Evolutionary conservation across 768 basidiomycete species (phyloP).

Genomic region (Sutorius australiensis): DNA sequence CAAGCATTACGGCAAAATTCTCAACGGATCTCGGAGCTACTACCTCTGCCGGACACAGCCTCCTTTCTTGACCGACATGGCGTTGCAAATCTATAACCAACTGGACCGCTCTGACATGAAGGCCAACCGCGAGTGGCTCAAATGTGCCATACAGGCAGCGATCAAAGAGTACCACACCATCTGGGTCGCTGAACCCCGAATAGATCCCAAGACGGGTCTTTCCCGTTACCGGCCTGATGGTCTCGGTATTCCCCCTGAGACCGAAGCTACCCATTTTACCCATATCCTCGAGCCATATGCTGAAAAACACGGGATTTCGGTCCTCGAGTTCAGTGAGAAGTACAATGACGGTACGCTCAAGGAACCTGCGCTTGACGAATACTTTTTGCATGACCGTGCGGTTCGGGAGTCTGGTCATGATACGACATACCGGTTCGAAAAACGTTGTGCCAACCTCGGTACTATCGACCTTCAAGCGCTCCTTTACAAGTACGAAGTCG

Average conservation of each 20-base stretch:
- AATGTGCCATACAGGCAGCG: constrained; percentile 92
- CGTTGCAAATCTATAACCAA: constrained; percentile 95
- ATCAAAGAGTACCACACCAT: constrained; percentile 99
- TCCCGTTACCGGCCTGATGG: constrained; percentile 94
- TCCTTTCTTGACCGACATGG: constrained; percentile 98
- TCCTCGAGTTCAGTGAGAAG: constrained; percentile 94
- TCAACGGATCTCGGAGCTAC: constrained; percentile 94
- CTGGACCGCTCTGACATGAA: constrained; percentile 80
- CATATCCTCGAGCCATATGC: constrained; percentile 96
- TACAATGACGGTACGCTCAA: constrained; percentile 83
- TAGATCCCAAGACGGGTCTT: constrained; percentile 91
- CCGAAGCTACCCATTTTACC: constrained; percentile 97
- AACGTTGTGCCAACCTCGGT: constrained; percentile 93
- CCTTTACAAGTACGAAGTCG: constrained; percentile 97
- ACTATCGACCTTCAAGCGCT: constrained; percentile 95
- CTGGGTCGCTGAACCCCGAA: constrained; percentile 92
- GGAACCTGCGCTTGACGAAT: constrained; percentile 91
- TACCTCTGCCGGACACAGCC: constrained; percentile 96
- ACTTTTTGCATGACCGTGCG: constrained; percentile 94
- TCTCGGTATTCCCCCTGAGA: constrained; percentile 95
- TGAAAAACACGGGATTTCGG: constrained; percentile 83
- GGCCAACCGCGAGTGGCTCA: constrained; percentile 84
- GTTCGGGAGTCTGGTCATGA: constrained; percentile 97
- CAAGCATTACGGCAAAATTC: constrained; percentile 93
- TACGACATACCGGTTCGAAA: constrained; percentile 96